phyloP scores from a whole-genome alignment of 768 basidiomycete genomes.

The Trametes elegans region DNA sequence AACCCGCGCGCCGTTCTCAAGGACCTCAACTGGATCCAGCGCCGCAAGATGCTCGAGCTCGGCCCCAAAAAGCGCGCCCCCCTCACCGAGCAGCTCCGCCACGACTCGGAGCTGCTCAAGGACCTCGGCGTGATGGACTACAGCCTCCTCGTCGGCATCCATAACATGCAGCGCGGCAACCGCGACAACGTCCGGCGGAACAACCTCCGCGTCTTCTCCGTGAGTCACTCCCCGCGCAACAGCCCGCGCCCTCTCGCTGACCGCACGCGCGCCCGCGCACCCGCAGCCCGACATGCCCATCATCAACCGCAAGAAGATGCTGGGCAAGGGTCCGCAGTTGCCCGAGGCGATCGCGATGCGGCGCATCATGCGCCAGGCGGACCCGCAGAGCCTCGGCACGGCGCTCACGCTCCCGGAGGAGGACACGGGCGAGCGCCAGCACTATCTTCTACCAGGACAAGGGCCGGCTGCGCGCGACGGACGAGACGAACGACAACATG shows the following conservation, averaged over 20 bases:
- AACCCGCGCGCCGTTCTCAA: slow-evolving; percentile 92
- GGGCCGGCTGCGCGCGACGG: slow-evolving; percentile 86
- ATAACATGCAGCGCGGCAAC: slow-evolving; percentile 89
- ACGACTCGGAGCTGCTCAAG: slow-evolving; percentile 86
- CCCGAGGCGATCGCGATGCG: slow-evolving; percentile 84
- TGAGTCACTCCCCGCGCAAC: slow-evolving; percentile 39
- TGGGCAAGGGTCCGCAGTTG: slow-evolving; percentile 50
- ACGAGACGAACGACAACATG: slow-evolving; percentile 72
- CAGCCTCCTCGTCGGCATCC: slow-evolving; percentile 89
- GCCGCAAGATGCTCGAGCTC: slow-evolving; percentile 74
- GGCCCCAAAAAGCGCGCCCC: slow-evolving; percentile 94
- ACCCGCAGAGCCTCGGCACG: slow-evolving; percentile 66
- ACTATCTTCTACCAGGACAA: slow-evolving; percentile 97
- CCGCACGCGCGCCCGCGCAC: not conserved
- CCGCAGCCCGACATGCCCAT: slow-evolving; percentile 68
- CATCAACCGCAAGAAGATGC: slow-evolving; percentile 59
- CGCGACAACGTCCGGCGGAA: slow-evolving; percentile 88
- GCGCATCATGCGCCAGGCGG: slow-evolving; percentile 80
- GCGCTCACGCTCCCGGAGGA: slow-evolving; percentile 58
- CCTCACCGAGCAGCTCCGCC: slow-evolving; percentile 84
- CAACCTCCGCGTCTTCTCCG: slow-evolving; percentile 90
- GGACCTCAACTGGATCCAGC: slow-evolving; percentile 94
- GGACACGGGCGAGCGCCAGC: slow-evolving; percentile 55
- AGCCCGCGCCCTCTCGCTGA: not conserved
- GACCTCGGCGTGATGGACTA: slow-evolving; percentile 93